Percentiles rank a stretch among this genome's conserved stretches.
phyloP scores from a whole-genome alignment of 192 early-diverging fungal species.

The Linnemannia schmuckeri region DNA sequence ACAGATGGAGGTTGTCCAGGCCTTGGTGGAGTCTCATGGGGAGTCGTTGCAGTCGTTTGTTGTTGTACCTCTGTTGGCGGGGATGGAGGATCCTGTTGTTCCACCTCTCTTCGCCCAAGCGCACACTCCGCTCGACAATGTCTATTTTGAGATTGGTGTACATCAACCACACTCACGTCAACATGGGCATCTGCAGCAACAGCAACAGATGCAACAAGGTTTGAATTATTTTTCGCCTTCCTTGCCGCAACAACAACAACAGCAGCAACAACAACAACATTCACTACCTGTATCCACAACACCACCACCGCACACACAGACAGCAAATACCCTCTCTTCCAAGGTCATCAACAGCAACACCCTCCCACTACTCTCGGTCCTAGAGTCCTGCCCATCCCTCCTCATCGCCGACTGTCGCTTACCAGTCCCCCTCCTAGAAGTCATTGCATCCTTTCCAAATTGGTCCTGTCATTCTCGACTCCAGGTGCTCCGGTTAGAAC shows the following conservation, averaged over 20 bases:
- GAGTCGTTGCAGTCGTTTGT: slow-evolving; percentile 12
- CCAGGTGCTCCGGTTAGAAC: not conserved
- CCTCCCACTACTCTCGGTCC: not conserved
- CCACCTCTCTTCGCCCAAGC: not conserved
- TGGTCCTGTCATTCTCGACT: slow-evolving; percentile 10
- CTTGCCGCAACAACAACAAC: not conserved
- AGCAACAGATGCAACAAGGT: not conserved
- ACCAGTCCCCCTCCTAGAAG: not conserved
- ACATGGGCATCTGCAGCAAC: not conserved
- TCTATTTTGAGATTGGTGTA: not conserved
- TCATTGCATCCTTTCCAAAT: slow-evolving; percentile 15
- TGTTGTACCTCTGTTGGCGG: not conserved
- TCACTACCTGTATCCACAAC: not conserved
- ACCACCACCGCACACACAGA: not conserved
- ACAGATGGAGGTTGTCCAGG: not conserved
- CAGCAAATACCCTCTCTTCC: not conserved
- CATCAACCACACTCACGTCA: not conserved
- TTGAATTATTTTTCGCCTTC: not conserved
- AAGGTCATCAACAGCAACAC: no score
- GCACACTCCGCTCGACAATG: not conserved
- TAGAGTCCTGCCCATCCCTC: slow-evolving; percentile 17
- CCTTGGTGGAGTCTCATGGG: slow-evolving; percentile 10
- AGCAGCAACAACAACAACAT: slow-evolving; percentile 3
- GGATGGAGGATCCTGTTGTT: not conserved
- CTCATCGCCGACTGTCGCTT: slow-evolving; percentile 4